phyloP scores from a whole-genome alignment of 73 alveolate genomes.

The Urostyla sp. region DNA sequence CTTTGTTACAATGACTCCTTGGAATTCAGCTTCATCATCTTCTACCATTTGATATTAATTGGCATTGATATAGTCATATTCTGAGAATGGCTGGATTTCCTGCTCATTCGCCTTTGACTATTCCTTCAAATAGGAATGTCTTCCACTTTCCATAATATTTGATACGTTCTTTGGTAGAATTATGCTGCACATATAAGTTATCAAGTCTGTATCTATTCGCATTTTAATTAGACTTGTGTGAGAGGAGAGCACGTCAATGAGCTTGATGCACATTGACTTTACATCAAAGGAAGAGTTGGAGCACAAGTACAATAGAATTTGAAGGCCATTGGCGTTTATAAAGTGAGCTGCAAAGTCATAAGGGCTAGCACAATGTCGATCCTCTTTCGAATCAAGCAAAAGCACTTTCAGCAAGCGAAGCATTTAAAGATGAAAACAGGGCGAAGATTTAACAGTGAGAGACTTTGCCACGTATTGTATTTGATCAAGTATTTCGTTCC shows the following conservation, averaged over 20 bases:
- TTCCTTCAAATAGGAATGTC: slow-evolving; percentile 16
- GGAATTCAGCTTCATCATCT: slow-evolving; percentile 8
- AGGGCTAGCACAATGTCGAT: slow-evolving; percentile 68
- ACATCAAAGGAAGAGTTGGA: slow-evolving; percentile 72
- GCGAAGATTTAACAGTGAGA: slow-evolving; percentile 59
- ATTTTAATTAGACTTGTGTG: slow-evolving; percentile 54
- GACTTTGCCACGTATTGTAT: slow-evolving; percentile 52
- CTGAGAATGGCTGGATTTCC: background rate
- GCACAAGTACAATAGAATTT: slow-evolving; percentile 65
- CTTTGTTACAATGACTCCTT: background rate
- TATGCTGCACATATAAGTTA: slow-evolving; percentile 51
- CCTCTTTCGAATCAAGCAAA: slow-evolving; percentile 67
- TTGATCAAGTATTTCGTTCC: slow-evolving; percentile 56
- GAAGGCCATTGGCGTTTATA: slow-evolving; percentile 62
- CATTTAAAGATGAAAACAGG: slow-evolving; percentile 67
- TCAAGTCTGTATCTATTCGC: slow-evolving; percentile 64
- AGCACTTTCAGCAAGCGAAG: slow-evolving; percentile 67
- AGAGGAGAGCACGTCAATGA: slow-evolving; percentile 62
- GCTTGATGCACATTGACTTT: slow-evolving; percentile 69
- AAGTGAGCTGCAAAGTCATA: slow-evolving; percentile 64
- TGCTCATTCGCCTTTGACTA: slow-evolving; percentile 12
- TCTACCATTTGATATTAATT: slow-evolving; percentile 39
- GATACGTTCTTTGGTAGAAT: slow-evolving; percentile 57
- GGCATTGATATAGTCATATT: background rate
- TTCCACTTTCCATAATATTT: slow-evolving; percentile 41